These are phyloP conservation scores for Solanum gracilifrons DNA, from an alignment of 257 asterid genomes.

Conservation along the genomic window DNA sequence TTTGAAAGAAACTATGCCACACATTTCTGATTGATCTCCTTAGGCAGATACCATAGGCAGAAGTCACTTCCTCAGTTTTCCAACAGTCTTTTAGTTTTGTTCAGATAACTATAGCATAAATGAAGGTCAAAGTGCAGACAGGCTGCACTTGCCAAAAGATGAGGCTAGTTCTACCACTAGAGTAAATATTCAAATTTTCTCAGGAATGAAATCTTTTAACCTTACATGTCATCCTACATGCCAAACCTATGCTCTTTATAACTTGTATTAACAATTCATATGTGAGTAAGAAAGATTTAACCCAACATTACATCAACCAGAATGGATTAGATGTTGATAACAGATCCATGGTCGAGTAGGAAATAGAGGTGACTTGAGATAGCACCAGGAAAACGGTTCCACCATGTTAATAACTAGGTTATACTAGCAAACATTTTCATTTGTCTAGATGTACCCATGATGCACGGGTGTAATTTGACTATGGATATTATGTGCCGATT, in stretches of 20 bases:
- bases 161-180: neutral
- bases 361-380: neutral
- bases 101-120: neutral
- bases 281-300: neutral
- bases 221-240: neutral
- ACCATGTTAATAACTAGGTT: neutral
- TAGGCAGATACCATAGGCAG: neutral
- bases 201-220: neutral
- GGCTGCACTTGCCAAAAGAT: neutral
- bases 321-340: neutral
- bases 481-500: neutral
- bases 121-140: neutral
- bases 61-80: neutral
- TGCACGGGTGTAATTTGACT: neutral
- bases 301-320: neutral
- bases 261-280: neutral
- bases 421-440: neutral
- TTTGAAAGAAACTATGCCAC: neutral
- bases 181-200: neutral
- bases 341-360: neutral
- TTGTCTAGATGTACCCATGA: neutral
- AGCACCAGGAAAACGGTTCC: neutral
- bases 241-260: neutral
- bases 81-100: neutral
- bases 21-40: neutral